Percentiles rank a stretch among this genome's conserved stretches.
Evolutionary conservation across 768 basidiomycete genomes (phyloP).

Genomic region (Boletellus ananas): DNA sequence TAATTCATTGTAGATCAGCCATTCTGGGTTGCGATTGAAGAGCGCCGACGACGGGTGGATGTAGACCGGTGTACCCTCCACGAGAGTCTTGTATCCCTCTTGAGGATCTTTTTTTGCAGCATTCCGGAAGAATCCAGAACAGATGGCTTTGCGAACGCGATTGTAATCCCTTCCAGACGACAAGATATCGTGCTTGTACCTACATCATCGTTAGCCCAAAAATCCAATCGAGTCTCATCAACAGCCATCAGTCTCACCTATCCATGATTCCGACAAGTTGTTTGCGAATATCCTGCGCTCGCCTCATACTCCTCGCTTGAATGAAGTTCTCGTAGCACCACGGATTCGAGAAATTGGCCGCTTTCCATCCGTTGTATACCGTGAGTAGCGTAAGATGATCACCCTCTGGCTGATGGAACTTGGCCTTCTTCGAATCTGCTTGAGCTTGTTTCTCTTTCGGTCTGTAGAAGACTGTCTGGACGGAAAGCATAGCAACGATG

Average conservation of each 20-base stretch:
- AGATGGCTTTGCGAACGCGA: constrained; percentile 89
- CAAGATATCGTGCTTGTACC: constrained; percentile 95
- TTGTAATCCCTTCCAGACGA: constrained; percentile 93
- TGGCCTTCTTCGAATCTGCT: constrained; percentile 99
- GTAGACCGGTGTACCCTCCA: constrained; percentile 98
- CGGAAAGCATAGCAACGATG: constrained; percentile 95
- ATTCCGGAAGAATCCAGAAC: constrained; percentile 96
- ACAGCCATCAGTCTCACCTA: constrained; percentile 48
- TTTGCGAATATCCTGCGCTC: constrained; percentile 97
- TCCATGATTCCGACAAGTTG: constrained; percentile 99
- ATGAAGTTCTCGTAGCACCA: constrained; percentile 99
- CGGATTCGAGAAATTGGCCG: constrained; percentile 92
- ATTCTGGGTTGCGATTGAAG: constrained; percentile 96
- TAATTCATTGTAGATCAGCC: constrained; percentile 94
- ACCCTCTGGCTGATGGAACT: constrained; percentile 98
- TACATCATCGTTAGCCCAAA: constrained; percentile 27
- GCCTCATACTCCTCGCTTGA: constrained; percentile 93
- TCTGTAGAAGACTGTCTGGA: constrained; percentile 95
- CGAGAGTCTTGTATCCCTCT: constrained; percentile 97
- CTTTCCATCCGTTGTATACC: constrained; percentile 99
- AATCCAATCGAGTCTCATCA: background rate
- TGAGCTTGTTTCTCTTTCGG: constrained; percentile 99
- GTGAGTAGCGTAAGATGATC: constrained; percentile 90
- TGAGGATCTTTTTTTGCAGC: constrained; percentile 98
- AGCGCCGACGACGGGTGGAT: constrained; percentile 96